These are phyloP conservation scores for Sorghum bicolor DNA, from an alignment of 176 grass and related monocot species.

Conservation along the genomic window DNA sequence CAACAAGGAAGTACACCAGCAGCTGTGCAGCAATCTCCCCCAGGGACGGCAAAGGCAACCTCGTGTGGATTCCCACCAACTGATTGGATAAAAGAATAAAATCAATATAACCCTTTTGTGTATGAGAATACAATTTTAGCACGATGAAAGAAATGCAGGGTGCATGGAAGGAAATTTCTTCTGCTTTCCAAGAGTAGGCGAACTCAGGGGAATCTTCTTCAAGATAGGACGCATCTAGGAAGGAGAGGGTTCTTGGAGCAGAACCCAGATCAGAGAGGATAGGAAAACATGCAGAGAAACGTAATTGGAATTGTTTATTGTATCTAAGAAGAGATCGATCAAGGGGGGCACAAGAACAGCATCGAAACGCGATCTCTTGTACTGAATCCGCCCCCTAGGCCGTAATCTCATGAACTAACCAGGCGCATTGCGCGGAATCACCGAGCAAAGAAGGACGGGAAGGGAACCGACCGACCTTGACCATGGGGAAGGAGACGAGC, in stretches of 20 bases:
- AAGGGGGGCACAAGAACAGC: background rate
- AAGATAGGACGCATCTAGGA: background rate
- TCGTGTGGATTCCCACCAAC: constrained; percentile 73
- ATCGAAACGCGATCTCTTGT: background rate
- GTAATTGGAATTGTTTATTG: background rate
- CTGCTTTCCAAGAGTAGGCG: background rate
- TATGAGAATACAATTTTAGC: background rate
- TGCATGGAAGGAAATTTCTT: background rate
- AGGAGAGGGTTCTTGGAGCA: background rate
- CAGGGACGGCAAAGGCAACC: constrained; percentile 62
- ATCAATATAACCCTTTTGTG: background rate
- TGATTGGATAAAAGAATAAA: constrained; percentile 26
- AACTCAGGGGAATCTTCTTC: background rate
- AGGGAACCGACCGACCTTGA: constrained; percentile 52
- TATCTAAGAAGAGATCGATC: constrained; percentile 12
- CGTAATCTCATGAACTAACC: background rate
- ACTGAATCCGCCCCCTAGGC: background rate
- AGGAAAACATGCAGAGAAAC: background rate
- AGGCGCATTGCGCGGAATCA: constrained; percentile 29
- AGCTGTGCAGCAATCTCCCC: constrained; percentile 71
- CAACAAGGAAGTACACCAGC: constrained; percentile 77
- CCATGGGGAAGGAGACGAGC: constrained; percentile 64
- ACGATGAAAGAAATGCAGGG: background rate
- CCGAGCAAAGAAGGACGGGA: background rate
- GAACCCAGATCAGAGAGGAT: constrained; percentile 21